Base-by-base conservation (phyloP, 169 alveolate species). In the Ichthyophthirius multifiliis region DNA sequence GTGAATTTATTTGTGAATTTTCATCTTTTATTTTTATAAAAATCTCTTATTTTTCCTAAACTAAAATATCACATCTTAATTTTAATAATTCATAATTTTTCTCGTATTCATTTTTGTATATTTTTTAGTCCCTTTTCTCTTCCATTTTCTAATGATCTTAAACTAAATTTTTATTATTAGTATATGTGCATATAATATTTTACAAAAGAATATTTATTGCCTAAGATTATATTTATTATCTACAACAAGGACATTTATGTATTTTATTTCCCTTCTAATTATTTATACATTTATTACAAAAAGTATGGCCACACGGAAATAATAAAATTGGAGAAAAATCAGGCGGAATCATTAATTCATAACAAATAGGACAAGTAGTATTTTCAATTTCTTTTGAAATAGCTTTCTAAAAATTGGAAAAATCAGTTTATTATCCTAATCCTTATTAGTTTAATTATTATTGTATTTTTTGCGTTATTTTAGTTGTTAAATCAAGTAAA, bases 251-350 rank as follows among this genome's bases (percentile, higher is more conserved):
- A 65, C 94, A 92, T 65, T 65, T 83, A 63, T 83, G 62, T 20
- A 81, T 67, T 23, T 74, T 43, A 9, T 76, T 75, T 43, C 65
- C 78, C 34, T 81, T 64, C 9, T 55, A 37, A 13, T 82, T 75
- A 31, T 77, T 43, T 62, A 91, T 76, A 41, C 87, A 74, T 27
- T 43, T 18, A 41, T 85, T 87, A 76, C 96, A 92, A 48, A 92
- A 87, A 4, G 94, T 84, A 75, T 92, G 96, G 0, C 96, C 96
- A 73, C 96, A 92, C 37, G 96, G 96, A 62, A 92, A 89, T 47
- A 92, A 76, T 12, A 92, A 82, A 13, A 89, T 89, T 4, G 96
- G 96, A 15, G 91, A 62, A 47, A 85, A 71, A 12, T 74, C 80
- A 34, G 94, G 92, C 35, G 96, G 94, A 12, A 89, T 77, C 86